Evolutionary conservation across 225 moss, liverwort and hornwort genomes (phyloP), one percentile per base, ranked within the genome.

Genomic region (Polytrichum formosum): DNA sequence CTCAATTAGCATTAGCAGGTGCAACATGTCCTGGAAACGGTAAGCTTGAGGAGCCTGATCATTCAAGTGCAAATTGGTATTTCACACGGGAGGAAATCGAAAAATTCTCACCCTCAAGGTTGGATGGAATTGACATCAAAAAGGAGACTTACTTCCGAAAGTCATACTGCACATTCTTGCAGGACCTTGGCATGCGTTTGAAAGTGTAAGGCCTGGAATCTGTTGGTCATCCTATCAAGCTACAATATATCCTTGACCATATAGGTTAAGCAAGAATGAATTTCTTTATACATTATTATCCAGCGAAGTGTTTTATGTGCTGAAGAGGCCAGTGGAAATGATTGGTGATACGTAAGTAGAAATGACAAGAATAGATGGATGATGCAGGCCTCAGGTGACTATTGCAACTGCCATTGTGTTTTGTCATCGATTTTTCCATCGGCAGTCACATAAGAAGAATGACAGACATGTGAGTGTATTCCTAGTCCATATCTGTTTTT

Each of bases 381-480:
- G 63, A 60, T 79, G 70, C 91, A 94, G 94, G 81, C 97, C 97
- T 63, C 94, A 94, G 76, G 92, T 92, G 73, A 97, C 94, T 4
- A 94, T 97, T 63, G 97, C 97, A 71, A 97, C 97, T 37, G 97
- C 94, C 1, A 97, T 97, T 67, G 92, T 92, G 26, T 97, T 97
- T 56, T 94, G 88, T 81, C 97, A 97, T 72, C 94, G 97, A 7
- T 97, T 97, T 81, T 97, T 88, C 70, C 92, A 92, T 73, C 97
- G 97, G 58, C 97, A 97, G 63, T 97, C 94, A 31, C 94, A 94
- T 66, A 78, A 85, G 76, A 97, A 94, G 78, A 94, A 94, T 73
- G 94, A 94, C 73, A 89, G 92, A 92, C 82, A 91, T 68, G 93
- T 94, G 73, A 92, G 95, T 81, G 70, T 78, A 67, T 72, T 55